A percentile compares a stretch with the other conserved stretches of the same genome.
Evolutionary conservation across 805 yeast species (phyloP).

Genomic region (Sugiyamaella valdiviana): DNA sequence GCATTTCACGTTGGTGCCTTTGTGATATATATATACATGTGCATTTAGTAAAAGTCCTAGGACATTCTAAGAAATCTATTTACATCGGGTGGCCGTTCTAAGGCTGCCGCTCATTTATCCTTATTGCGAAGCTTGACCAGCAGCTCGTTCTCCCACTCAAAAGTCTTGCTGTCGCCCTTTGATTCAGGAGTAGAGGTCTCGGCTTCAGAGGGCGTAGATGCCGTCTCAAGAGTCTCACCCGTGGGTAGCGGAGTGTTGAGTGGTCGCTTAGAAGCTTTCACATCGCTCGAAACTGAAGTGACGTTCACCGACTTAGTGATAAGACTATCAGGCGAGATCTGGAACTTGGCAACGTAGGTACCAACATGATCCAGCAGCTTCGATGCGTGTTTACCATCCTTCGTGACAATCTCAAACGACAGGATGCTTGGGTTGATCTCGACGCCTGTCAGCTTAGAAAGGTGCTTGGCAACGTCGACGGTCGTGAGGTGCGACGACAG

Average conservation of each 20-base stretch:
- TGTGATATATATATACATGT: conserved; percentile 8
- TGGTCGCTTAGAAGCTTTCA: conserved; percentile 6
- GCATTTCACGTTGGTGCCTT: neutral
- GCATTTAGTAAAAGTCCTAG: neutral
- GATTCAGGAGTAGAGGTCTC: neutral
- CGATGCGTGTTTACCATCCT: conserved; percentile 5
- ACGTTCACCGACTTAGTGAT: neutral
- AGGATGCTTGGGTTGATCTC: conserved; percentile 7
- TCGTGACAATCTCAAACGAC: conserved; percentile 3
- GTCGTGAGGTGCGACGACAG: conserved; percentile 7
- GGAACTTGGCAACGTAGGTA: conserved; percentile 7
- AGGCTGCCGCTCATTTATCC: neutral
- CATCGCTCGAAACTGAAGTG: neutral
- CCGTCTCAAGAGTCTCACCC: neutral
- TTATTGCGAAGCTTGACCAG: conserved; percentile 7
- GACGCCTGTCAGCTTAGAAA: conserved; percentile 14
- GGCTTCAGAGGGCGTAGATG: neutral
- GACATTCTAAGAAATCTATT: neutral
- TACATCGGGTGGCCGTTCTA: neutral
- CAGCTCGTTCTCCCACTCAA: conserved; percentile 21
- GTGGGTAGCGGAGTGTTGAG: conserved; percentile 8
- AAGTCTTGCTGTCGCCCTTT: conserved; percentile 8
- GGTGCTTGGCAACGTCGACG: conserved; percentile 9
- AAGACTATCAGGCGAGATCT: conserved; percentile 2
- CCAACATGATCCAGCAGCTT: conserved; percentile 10